Evolutionary conservation across 108 stramenopile genomes (phyloP), one percentile per base, ranked within the genome.

Genomic region (Cyclostephanos tholiformis): DNA sequence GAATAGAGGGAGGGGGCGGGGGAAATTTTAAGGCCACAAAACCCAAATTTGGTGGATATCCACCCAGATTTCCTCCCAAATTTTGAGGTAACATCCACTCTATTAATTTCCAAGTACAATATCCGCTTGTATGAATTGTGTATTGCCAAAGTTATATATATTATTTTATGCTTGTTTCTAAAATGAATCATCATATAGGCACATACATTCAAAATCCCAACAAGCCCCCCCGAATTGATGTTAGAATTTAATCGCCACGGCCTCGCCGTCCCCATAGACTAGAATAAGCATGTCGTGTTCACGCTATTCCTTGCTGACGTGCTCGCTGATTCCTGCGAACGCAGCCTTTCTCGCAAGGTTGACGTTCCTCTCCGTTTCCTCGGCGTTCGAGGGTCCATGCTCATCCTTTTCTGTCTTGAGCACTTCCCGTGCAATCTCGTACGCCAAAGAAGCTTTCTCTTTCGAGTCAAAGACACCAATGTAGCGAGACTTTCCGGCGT

Each of bases 291-390:
- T 14, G 16, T 20, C 57, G 14, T 6, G 0, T 4, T 26, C 0
- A 0, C 44, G 1, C 22, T 5, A 27, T 17, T 62, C n/a, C 41
- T 19, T 43, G 61, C 61, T n/a, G 43, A 38, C 20, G 6, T 36
- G 61, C 41, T 62, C 89, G 68, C 90, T 93, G 46, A 94, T 90
- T 48, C 93, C 93, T 41, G 89, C 90, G 78, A 91, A 91, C 5
- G 93, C 93, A 35, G 93, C 93, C 73, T 91, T 90, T 44, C 93
- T 82, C 17, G 93, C 93, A 12, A 85, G 67, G 48, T 82, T 85
- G 32, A 94, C 90, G 56, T 88, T 85, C 41, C 71, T 75, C 58
- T 94, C 93, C 10, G 89, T 91, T 26, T 78, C 76, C 50, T 90
- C 88, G 14, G 78, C 66, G 22, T 67, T 84, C 16, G 83, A 67